Base-by-base conservation (phyloP, 2,329 filamentous ascomycete genomes). In the Clathrospora elynae region DNA sequence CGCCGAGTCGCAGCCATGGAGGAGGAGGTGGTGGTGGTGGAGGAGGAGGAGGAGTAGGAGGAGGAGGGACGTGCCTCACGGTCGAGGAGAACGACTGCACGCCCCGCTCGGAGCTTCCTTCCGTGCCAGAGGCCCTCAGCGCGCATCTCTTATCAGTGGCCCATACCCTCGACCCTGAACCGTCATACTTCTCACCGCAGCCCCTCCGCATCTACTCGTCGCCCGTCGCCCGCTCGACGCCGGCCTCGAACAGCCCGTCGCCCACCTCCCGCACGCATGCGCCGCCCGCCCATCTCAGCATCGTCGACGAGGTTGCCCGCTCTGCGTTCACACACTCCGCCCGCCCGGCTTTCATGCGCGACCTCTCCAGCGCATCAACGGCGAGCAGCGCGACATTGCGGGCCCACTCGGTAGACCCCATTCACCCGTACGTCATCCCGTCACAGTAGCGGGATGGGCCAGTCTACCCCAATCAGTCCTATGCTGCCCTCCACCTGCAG, bases 381-480 rank as follows among this genome's bases (percentile, higher is more conserved):
- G 59, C 71, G 40, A 75, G 71, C 58, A 67, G 65, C 36, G 61
- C 68, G 35, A 73, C 71, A 1, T 64, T 73, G 38, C 73, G 72
- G 26, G 67, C 69, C 17, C 52, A 57, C 37, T 58, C 61, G 14
- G 50, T 60, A 23, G 62, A 60, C 12, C 53, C 55, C 51, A 36
- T 58, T 47, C 42, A 55, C 45, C 37, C 46, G 26, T 51, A 42
- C 37, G 53, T 42, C 13, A 33, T 43, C n/a, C 56, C 49, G 14
- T 46, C 51, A 12, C 53, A 41, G 22, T 55, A 49, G 20, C 56
- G 56, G 24, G 62, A 69, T 55, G 64, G 70, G 18, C 71, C 71
- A 13, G 57, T 67, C 43, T 78, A 72, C 51, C 75, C 75, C 31
- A 76, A 77, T 53, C 76, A 78, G 62, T 71, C 75, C 12, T 76